These are phyloP conservation scores for Sisymbrium altissimum DNA, from an alignment of 345 rosid genomes.

Conservation along the genomic window DNA sequence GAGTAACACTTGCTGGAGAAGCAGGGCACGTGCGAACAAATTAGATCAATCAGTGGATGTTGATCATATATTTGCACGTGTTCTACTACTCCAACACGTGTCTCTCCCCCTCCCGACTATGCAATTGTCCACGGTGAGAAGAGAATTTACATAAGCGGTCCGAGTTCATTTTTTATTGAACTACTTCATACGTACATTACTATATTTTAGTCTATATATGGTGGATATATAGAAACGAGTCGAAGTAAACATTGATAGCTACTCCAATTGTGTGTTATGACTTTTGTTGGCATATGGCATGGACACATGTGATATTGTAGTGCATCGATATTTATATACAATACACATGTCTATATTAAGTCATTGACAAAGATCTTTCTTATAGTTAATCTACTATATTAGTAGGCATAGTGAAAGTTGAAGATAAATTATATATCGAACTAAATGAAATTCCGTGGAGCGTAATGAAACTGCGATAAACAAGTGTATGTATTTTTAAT, in stretches of 20 bases:
- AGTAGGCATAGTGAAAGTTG: neutral
- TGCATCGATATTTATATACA: neutral
- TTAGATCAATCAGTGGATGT: neutral
- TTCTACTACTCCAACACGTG: conserved; percentile 96
- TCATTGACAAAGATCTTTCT: no score
- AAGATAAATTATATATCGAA: neutral
- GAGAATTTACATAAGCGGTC: neutral
- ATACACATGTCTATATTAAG: neutral
- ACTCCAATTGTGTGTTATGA: neutral
- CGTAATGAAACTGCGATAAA: neutral
- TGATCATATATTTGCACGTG: conserved; percentile 65
- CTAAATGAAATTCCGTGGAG: neutral
- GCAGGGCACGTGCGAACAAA: conserved; percentile 98
- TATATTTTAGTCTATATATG: neutral
- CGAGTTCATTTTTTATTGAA: neutral
- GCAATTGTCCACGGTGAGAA: neutral
- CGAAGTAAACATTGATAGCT: neutral
- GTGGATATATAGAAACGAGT: neutral
- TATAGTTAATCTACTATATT: neutral
- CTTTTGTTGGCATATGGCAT: neutral
- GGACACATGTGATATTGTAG: neutral
- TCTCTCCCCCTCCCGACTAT: conserved; percentile 42
- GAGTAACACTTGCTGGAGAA: conserved; percentile 93
- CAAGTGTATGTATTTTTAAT: neutral
- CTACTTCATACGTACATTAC: neutral